Evolutionary conservation across 805 yeast genomes (phyloP), one percentile per base, ranked within the genome.

Genomic region (Saccharomyces eubayanus): DNA sequence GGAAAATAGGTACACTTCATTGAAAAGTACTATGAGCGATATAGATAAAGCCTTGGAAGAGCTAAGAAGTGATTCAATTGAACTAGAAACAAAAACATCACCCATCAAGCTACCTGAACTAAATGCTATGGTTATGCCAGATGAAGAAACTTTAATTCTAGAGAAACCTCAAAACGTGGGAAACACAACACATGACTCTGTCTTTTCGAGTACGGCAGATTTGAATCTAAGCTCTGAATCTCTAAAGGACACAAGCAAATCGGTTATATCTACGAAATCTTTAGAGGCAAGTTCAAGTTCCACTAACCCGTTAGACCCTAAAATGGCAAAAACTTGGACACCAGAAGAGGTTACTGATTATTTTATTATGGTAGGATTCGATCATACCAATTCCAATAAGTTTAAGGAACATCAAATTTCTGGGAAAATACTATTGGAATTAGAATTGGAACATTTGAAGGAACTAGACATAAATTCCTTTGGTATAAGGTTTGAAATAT

Each of bases 401-500:
- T 94, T 94, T 69, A 82, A 84, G 6, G 79, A 83, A 59, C 98
- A 94, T 70, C 88, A 89, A 61, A 89, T 94, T 54, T 84, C 89
- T 1, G 99, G 99, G 12, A 73, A 81, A 2, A 92, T 92, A 50
- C 72, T 94, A 50, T 74, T 94, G 52, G 95, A 91, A 68, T 77
- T 94, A 57, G 97, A 92, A 63, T 75, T 92, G 56, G 78, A 89
- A 1, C 86, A 87, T 64, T 76, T 94, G 64, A 94, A 92, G 68
- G 99, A 94, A 68, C 74, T 94, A 55, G 98, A 90, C 51, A 94
- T 94, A 50, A 77, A 83, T 47, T 87, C 96, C 2, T 94, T 94
- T 73, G 99, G 99, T 28, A 89, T 96, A 0, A 79, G 99, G 57
- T 94, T 90, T 70, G 96, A 90, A 68, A 80, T 94, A 43, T 84